phyloP scores from a whole-genome alignment of 2,329 filamentous ascomycete species.

The Alternaria viburni region DNA sequence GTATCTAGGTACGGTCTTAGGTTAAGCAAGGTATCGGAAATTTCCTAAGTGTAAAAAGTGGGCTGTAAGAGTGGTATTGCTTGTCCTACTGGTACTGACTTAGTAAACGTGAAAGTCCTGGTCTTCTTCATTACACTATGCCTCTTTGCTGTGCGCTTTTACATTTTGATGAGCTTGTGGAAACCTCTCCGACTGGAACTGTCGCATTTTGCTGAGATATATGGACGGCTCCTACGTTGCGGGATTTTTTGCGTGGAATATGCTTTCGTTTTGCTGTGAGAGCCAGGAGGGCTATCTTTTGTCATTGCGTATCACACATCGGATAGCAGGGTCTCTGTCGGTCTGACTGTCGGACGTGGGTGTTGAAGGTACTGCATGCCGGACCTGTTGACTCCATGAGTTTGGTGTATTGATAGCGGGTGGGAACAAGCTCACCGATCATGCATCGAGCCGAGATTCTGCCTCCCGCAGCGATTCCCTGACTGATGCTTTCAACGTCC shows the following conservation, averaged over 20 bases:
- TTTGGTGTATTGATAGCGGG: background rate
- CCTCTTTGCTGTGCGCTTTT: background rate
- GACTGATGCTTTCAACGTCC: too few species aligned
- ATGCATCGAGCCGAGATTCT: too few species aligned
- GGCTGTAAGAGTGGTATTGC: background rate
- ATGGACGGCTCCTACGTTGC: background rate
- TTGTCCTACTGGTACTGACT: background rate
- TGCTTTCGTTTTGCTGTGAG: background rate
- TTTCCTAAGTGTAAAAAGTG: fast-evolving
- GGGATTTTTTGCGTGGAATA: fast-evolving
- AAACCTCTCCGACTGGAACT: background rate
- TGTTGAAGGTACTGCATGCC: background rate
- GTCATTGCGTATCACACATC: too few species aligned
- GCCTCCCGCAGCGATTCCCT: too few species aligned
- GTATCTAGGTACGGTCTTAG: background rate
- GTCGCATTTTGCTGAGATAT: background rate
- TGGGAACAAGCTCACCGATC: too few species aligned
- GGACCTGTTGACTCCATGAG: background rate
- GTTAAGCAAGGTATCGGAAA: background rate
- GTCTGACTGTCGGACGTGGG: background rate
- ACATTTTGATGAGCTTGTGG: background rate
- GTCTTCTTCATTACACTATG: background rate
- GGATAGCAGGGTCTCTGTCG: background rate
- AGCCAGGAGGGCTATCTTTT: too few species aligned
- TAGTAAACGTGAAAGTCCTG: background rate